Conservation (phyloP, 345 rosid genomes). For the Eucalyptus viminalis region DNA sequence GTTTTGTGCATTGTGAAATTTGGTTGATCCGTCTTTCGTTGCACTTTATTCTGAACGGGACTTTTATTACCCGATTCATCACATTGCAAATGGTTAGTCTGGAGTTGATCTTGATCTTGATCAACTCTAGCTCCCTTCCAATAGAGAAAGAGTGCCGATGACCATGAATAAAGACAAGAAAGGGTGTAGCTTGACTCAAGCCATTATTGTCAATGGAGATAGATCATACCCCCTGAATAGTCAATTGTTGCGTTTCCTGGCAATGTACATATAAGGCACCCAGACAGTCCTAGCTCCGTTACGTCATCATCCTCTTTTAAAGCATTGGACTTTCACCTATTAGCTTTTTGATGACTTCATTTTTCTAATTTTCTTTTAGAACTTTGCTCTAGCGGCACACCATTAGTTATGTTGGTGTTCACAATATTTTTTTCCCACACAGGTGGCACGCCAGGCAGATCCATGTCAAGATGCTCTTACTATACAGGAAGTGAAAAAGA, state of each 20-base stretch:
- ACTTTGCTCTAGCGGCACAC: neutral
- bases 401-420: neutral
- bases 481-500: conserved; percentile 65
- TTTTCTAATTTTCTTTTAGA: neutral
- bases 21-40: neutral
- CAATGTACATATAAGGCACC: neutral
- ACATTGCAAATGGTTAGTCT: neutral
- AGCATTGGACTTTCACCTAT: neutral
- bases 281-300: neutral
- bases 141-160: neutral
- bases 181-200: neutral
- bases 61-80: neutral
- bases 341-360: neutral
- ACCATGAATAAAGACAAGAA: neutral
- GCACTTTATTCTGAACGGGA: neutral
- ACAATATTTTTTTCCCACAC: neutral
- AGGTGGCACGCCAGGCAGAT: conserved; percentile 77
- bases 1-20: neutral
- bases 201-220: neutral
- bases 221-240: neutral
- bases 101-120: neutral
- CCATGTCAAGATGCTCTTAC: conserved; percentile 70
- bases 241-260: neutral
- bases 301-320: neutral
- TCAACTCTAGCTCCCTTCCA: neutral